Percentiles rank a stretch among this genome's conserved stretches.
phyloP scores from a whole-genome alignment of 1,284 basidiomycete genomes.

The Takashimella tepidaria region DNA sequence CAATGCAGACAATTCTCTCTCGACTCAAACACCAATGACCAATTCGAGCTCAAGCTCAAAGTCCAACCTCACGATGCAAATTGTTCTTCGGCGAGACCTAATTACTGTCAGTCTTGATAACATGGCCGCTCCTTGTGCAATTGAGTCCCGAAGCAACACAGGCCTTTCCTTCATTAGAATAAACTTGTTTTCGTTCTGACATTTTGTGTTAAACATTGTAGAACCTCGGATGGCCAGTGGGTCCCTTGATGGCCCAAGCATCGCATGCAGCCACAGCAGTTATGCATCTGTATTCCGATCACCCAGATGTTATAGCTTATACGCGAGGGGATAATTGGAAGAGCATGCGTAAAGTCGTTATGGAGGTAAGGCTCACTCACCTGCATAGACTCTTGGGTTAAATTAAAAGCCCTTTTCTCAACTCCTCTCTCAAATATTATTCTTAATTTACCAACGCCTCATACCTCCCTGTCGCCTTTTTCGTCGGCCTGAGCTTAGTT shows the following conservation, averaged over 20 bases:
- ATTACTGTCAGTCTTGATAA: constrained; percentile 34
- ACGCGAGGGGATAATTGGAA: constrained; percentile 34
- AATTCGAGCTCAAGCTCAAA: background rate
- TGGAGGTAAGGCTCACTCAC: constrained; percentile 32
- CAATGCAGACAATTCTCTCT: too few species aligned
- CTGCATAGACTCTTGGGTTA: too few species aligned
- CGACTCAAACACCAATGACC: too few species aligned
- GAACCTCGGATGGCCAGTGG: constrained; percentile 48
- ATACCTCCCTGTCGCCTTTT: too few species aligned
- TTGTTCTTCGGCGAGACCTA: constrained; percentile 44
- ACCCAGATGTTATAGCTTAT: constrained; percentile 39
- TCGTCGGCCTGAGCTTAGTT: too few species aligned
- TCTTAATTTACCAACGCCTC: too few species aligned
- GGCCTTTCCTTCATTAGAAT: too few species aligned
- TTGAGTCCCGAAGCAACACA: too few species aligned
- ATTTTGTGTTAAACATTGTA: constrained; percentile 9
- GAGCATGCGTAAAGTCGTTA: constrained; percentile 41
- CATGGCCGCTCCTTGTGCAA: too few species aligned
- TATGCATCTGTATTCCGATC: constrained; percentile 29
- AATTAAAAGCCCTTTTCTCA: too few species aligned
- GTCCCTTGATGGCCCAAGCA: constrained; percentile 52
- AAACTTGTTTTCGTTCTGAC: too few species aligned
- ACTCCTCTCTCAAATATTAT: too few species aligned
- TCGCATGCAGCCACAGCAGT: constrained; percentile 51
- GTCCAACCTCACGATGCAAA: constrained; percentile 44